Evolutionary conservation across 1,284 basidiomycete species (phyloP), one percentile per base, ranked within the genome.

Genomic region (Puccinia hordei): DNA sequence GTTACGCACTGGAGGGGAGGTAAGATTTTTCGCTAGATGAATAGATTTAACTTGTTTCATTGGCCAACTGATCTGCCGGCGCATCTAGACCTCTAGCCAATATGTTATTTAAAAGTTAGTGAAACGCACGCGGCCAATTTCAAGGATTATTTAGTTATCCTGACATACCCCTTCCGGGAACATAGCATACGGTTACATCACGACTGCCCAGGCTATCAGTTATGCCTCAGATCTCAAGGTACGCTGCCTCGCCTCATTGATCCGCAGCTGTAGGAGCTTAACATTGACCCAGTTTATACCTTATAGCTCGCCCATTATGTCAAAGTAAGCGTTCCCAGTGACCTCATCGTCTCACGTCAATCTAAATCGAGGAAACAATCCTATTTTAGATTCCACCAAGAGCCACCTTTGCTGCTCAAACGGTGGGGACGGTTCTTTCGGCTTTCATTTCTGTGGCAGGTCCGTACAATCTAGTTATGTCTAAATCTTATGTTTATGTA

Each of bases 51-150:
- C n/a, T 71, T 38, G 15, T 24, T 13, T 24, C n/a, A 19, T 30
- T 27, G 13, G 22, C n/a, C 72, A 9, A 71, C 55, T 59, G 27
- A 33, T 13, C 24, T 38, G 33, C 27, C 33, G 13, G 9, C 55
- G 17, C 35, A 13, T 24, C 15, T 51, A 79, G 77, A 33, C 77
- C 77, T 17, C 35, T 79, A 3, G 77, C 33, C 63, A 79, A 79
- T 24, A 79, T 79, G 77, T n/a, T 79, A 12, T 79, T 79, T 63
- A 79, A 79, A 44, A 79, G 77, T 79, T n/a, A 71, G 59, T 63
- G 24, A 33, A 24, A 12, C 8, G n/a, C 30, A 30, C 61, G 15
- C 51, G 15, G 13, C 46, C 15, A 55, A 30, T 12, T 35, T 75
- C n/a, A n/a, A n/a, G n/a, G n/a, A 13, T 46, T 24, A 2, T 24